Percentiles rank a stretch among this genome's conserved stretches.
Conservation (phyloP, 805 yeast genomes). For the Candida argentea region DNA sequence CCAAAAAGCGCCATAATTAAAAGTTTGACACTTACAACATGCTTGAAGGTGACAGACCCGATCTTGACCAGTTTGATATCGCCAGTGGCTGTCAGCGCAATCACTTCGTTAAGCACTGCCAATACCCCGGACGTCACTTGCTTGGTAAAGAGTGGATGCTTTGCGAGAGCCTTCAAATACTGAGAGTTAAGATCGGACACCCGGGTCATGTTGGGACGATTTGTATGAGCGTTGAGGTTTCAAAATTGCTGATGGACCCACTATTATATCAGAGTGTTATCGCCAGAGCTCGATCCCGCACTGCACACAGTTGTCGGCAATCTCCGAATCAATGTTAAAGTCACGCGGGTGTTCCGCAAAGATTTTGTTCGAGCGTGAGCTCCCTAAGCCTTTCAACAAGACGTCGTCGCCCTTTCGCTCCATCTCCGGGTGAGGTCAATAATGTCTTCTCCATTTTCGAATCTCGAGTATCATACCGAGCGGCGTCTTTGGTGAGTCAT, state of each 20-base stretch:
- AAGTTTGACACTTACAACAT: constrained; percentile 35
- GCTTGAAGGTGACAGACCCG: constrained; percentile 18
- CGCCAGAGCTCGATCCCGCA: neutral
- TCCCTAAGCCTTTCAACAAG: no score
- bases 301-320: neutral
- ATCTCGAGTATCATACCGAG: no score
- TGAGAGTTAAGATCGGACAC: constrained; percentile 17
- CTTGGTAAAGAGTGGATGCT: constrained; percentile 50
- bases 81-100: constrained; percentile 39
- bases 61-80: constrained; percentile 11
- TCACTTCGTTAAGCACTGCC: constrained; percentile 47
- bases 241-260: no score
- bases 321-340: neutral
- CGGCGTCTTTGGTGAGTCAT: no score
- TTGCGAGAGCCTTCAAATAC: constrained; percentile 29
- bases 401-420: no score
- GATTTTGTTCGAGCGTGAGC: neutral
- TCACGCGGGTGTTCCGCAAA: neutral
- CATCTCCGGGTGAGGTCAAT: no score
- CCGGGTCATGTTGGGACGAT: no score
- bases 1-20: constrained; percentile 50
- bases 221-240: no score
- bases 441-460: no score
- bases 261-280: no score
- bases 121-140: constrained; percentile 45